Evolutionary conservation across 208 protist genomes (phyloP), one percentile per base, ranked within the genome.

Genomic region (Tritrichomonas musculus): DNA sequence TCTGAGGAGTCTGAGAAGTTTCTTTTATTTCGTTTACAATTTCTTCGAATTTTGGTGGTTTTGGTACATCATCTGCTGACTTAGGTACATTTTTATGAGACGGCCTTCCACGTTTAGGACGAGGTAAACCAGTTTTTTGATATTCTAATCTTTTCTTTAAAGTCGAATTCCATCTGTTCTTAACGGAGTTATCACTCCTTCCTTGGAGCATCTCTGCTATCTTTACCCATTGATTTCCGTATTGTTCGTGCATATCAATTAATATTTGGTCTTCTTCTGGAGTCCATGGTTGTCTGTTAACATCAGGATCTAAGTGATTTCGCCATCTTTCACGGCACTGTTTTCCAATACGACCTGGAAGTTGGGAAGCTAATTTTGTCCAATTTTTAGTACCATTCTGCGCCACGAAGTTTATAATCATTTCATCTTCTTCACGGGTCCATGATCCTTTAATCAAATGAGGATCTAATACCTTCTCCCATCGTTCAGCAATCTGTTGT

Each of bases 141-240:
- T 88, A 88, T 57, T 88, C 77, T 9, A 88, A n/a, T 88, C 47
- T 53, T 27, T 88, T 88, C 47, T 88, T 88, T 50, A 96, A 60
- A 13, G 95, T 95, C 11, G 95, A 96, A 41, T 96, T 96, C 95
- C 95, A 96, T 22, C 94, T 88, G 60, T 96, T 96, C 57, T 96
- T 96, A 11, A 96, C 94, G n/a, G 94, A 72, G 60, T 96, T 96
- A 92, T 96, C 95, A n/a, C 93, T 95, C 25, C 94, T 93, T 11
- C 95, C 95, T 33, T 94, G 94, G 1, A 96, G 93, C 11, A 55
- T 64, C 64, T 95, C 95, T n/a, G 95, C 94, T 50, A 95, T 95
- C 50, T 95, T 88, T 1, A 93, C 93, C 94, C 94, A 95, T 30
- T 93, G 69, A 84, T 94, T 96, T 22, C 95, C 95, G 22, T 94